phyloP scores from a whole-genome alignment of 805 yeast genomes.

The Lipomyces chichibuensis region DNA sequence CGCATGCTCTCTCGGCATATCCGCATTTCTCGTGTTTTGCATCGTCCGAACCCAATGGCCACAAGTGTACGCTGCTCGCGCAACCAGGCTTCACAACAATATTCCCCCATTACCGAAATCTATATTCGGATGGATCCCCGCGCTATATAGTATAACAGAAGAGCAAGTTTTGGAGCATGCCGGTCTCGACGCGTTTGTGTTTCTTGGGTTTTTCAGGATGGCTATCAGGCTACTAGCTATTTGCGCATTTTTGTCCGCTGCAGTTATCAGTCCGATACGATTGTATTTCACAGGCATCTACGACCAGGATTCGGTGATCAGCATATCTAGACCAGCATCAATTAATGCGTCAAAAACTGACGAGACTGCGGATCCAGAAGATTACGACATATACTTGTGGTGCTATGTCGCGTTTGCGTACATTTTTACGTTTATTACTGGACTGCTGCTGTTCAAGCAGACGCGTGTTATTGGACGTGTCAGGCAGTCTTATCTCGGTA shows the following conservation, averaged over 20 bases:
- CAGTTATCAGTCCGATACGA: conserved; percentile 81
- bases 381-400: conserved; percentile 69
- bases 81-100: conserved; percentile 51
- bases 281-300: conserved; percentile 79
- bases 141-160: conserved; percentile 66
- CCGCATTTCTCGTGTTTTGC: conserved; percentile 72
- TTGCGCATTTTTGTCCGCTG: conserved; percentile 69
- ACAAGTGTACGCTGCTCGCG: conserved; percentile 80
- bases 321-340: neutral
- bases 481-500: conserved; percentile 79
- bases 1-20: conserved; percentile 67
- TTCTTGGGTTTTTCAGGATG: conserved; percentile 86
- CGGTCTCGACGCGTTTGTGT: conserved; percentile 93
- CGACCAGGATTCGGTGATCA: conserved; percentile 46
- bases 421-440: conserved; percentile 72
- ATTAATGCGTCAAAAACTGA: neutral
- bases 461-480: conserved; percentile 73
- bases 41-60: conserved; percentile 73
- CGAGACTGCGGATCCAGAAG: conserved; percentile 43
- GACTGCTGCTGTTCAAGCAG: conserved; percentile 63
- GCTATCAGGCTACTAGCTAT: conserved; percentile 68
- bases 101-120: conserved; percentile 67
- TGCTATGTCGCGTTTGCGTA: conserved; percentile 86
- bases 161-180: conserved; percentile 82
- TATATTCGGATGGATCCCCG: conserved; percentile 80